phyloP scores from a whole-genome alignment of 129 eudicot species.

The Smallanthus sonchifolius region DNA sequence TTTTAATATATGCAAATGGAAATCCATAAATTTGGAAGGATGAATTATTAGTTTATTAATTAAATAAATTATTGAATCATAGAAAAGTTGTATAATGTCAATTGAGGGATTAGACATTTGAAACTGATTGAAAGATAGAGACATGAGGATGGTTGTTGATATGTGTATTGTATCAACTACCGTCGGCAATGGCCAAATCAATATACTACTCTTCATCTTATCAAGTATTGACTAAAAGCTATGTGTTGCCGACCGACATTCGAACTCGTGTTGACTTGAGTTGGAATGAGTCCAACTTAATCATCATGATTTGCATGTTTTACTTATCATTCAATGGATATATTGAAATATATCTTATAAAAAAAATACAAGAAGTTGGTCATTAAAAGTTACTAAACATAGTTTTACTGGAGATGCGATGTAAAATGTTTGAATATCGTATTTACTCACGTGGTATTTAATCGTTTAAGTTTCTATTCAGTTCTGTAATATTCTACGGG shows the following conservation, averaged over 20 bases:
- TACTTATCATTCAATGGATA: not conserved
- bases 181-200: constrained; percentile 15
- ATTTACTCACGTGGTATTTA: too few relatives aligned
- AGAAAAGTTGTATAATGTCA: not conserved
- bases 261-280: not conserved
- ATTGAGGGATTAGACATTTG: not conserved
- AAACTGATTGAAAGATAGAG: constrained; percentile 17
- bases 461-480: too few relatives aligned
- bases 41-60: not conserved
- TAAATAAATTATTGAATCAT: not conserved
- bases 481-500: too few relatives aligned
- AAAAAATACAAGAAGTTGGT: too few relatives aligned
- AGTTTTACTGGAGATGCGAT: too few relatives aligned
- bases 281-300: not conserved
- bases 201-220: not conserved
- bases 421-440: too few relatives aligned
- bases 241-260: not conserved
- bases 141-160: not conserved
- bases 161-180: not conserved
- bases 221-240: not conserved
- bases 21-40: too few relatives aligned
- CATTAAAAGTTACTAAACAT: too few relatives aligned
- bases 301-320: not conserved
- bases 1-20: too few relatives aligned
- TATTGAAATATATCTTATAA: too few relatives aligned